phyloP scores from a whole-genome alignment of 306 rosid species.

The Medicago lupulina region DNA sequence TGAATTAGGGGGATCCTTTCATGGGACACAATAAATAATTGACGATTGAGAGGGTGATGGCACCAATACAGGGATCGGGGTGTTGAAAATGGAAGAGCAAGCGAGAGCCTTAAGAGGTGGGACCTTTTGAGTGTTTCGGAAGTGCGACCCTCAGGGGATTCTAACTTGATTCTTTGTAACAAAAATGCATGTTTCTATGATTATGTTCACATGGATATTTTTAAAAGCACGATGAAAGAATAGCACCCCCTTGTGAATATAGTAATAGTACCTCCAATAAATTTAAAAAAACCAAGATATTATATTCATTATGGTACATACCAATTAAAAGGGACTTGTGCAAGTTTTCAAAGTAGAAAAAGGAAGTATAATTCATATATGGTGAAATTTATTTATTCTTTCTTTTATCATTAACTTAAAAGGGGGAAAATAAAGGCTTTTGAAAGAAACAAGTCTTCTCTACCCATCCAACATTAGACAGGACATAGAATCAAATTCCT shows the following conservation, averaged over 20 bases:
- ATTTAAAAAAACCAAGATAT: background rate
- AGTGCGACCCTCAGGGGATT: background rate
- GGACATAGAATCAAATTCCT: constrained; percentile 2
- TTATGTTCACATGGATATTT: constrained; percentile 8
- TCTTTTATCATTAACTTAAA: background rate
- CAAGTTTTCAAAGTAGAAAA: constrained; percentile 20
- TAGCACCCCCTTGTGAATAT: constrained; percentile 23
- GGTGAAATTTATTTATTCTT: constrained; percentile 19
- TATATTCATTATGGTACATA: constrained; percentile 1
- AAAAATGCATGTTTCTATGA: background rate
- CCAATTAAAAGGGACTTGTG: constrained; percentile 10
- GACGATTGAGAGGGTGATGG: background rate
- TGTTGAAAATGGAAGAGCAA: background rate
- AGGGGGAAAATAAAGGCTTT: background rate
- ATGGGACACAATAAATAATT: background rate
- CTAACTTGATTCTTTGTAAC: background rate
- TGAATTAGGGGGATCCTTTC: background rate
- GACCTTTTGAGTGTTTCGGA: background rate
- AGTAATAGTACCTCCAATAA: constrained; percentile 20
- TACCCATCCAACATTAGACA: constrained; percentile 1
- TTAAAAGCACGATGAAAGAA: constrained; percentile 3
- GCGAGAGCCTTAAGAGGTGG: background rate
- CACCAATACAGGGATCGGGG: background rate
- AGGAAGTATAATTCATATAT: background rate
- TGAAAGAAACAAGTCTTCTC: background rate